Conservation (phyloP, 2,329 filamentous ascomycete genomes). For the Pseudogymnoascus sp. region DNA sequence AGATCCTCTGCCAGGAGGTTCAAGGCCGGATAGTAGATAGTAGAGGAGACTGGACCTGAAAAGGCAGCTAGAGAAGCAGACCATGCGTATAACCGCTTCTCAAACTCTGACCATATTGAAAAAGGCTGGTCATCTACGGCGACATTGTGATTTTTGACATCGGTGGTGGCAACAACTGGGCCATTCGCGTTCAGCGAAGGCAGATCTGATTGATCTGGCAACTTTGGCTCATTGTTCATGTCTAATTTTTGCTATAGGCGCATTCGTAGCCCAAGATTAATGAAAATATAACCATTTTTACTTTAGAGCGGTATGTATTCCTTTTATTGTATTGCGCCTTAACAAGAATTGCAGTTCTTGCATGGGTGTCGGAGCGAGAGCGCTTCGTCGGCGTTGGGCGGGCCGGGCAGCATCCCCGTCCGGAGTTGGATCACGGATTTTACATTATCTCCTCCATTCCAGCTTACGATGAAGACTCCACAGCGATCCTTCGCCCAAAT, state of each 20-base stretch:
- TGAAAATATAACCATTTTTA: background rate
- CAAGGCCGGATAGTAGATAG: slow-evolving; percentile 26
- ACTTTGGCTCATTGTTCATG: background rate
- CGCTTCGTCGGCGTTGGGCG: background rate
- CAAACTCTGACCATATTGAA: background rate
- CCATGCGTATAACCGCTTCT: background rate
- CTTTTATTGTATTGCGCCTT: background rate
- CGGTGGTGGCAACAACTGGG: background rate
- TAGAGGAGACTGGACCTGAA: slow-evolving; percentile 15
- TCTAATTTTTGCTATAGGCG: background rate
- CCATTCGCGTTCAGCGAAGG: background rate
- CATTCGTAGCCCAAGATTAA: background rate
- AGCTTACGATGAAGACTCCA: background rate
- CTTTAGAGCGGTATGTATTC: background rate
- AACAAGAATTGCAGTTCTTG: background rate
- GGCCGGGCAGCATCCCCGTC: background rate
- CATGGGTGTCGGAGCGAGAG: background rate
- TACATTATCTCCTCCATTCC: background rate
- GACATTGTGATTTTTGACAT: background rate
- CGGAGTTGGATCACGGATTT: background rate
- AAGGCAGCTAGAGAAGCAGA: slow-evolving; percentile 14
- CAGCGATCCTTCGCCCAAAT: background rate
- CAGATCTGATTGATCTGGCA: slow-evolving; percentile 1
- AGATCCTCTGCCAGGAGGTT: slow-evolving; percentile 21
- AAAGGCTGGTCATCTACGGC: background rate